Conservation (phyloP, 305 asterid species). For the Ajuga reptans region DNA sequence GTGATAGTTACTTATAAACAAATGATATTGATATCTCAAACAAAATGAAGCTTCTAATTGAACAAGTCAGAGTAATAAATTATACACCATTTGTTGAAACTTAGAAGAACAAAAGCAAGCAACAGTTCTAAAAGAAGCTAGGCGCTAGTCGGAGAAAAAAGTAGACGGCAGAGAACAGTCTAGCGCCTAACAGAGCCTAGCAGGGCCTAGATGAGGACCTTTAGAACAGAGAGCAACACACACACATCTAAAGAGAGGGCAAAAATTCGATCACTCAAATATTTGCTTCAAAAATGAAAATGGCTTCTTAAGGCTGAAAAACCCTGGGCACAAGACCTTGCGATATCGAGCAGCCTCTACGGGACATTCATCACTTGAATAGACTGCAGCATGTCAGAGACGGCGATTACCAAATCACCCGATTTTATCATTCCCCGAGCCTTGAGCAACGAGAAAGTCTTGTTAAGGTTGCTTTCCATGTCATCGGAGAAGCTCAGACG, state of each 20-base stretch:
- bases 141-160: too few relatives aligned
- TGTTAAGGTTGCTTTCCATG: slow-evolving; percentile 78
- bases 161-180: too few relatives aligned
- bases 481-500: slow-evolving; percentile 73
- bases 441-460: slow-evolving; percentile 69
- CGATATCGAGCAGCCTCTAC: slow-evolving; percentile 24
- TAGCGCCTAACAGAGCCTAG: too few relatives aligned
- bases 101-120: not conserved
- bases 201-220: too few relatives aligned
- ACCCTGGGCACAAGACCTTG: not conserved
- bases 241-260: not conserved
- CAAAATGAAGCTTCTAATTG: slow-evolving; percentile 18
- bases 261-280: not conserved
- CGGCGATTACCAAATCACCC: slow-evolving; percentile 75
- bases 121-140: not conserved
- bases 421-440: slow-evolving; percentile 81
- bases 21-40: not conserved
- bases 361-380: slow-evolving; percentile 90
- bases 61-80: slow-evolving; percentile 24
- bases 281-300: slow-evolving; percentile 10
- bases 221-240: not conserved
- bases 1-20: slow-evolving; percentile 12
- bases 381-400: slow-evolving; percentile 80
- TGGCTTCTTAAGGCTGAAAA: not conserved
- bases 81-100: not conserved